A percentile compares a stretch with the other conserved stretches of the same genome.
Conservation (phyloP, 164 flowering plant species). For the Vitis cinerea region DNA sequence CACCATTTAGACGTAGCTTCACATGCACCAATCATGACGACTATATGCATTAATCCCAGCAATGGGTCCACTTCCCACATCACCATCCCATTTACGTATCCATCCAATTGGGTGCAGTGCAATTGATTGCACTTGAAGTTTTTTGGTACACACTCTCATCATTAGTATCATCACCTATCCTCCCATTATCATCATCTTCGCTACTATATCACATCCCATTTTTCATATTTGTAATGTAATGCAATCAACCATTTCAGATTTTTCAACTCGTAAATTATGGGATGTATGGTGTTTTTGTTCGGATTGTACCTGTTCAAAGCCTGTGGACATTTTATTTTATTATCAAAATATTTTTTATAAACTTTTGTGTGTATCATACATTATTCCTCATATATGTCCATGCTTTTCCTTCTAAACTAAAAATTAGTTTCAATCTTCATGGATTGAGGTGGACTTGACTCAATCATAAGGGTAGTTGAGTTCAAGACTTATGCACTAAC, state of each 20-base stretch:
- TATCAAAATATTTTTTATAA: too few relatives aligned
- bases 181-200: not conserved
- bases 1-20: conserved; percentile 3
- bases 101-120: conserved; percentile 6
- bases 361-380: too few relatives aligned
- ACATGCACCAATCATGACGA: conserved; percentile 22
- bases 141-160: conserved; percentile 1
- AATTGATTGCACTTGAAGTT: conserved; percentile 11
- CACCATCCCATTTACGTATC: not conserved
- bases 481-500: too few relatives aligned
- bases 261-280: conserved; percentile 10
- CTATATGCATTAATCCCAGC: not conserved
- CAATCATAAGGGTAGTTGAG: too few relatives aligned
- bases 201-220: not conserved
- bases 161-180: not conserved
- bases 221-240: not conserved
- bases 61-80: not conserved
- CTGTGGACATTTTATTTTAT: too few relatives aligned
- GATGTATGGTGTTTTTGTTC: not conserved
- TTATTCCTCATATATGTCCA: too few relatives aligned
- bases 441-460: too few relatives aligned
- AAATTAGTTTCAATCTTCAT: too few relatives aligned
- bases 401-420: too few relatives aligned
- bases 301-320: not conserved
- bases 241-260: not conserved